These are phyloP conservation scores for Ogataea hybrid DNA, from an alignment of 1,139 yeast genomes.

Conservation along the genomic window DNA sequence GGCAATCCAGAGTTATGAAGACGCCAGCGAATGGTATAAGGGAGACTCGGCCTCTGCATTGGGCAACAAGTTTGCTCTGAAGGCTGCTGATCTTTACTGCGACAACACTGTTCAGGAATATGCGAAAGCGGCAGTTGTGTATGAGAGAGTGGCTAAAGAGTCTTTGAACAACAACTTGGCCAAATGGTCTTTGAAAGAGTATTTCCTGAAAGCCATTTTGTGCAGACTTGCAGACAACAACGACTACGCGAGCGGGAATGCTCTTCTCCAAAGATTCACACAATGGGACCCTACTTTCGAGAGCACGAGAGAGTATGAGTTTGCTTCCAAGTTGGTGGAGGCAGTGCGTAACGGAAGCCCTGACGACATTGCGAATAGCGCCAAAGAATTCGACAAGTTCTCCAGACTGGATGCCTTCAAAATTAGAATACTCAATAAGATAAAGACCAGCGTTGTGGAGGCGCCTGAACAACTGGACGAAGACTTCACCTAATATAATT, in stretches of 20 bases:
- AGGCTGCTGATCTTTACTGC: conserved; percentile 91
- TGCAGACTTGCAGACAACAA: conserved; percentile 80
- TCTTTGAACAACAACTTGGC: conserved; percentile 73
- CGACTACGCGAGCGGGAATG: conserved; percentile 83
- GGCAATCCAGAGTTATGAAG: conserved; percentile 80
- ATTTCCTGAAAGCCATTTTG: conserved; percentile 78
- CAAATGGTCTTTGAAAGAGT: conserved; percentile 91
- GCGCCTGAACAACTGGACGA: conserved; percentile 37
- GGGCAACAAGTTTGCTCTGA: conserved; percentile 81
- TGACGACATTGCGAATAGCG: conserved; percentile 70
- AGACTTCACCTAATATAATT: conserved; percentile 32
- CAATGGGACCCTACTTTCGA: conserved; percentile 79
- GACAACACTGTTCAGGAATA: conserved; percentile 57
- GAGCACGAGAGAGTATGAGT: conserved; percentile 73
- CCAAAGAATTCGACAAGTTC: conserved; percentile 85
- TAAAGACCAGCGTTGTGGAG: conserved; percentile 60
- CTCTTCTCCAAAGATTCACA: conserved; percentile 60
- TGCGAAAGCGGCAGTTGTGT: conserved; percentile 68
- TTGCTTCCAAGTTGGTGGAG: conserved; percentile 62
- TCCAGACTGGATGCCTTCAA: conserved; percentile 89
- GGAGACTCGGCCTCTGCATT: conserved; percentile 94
- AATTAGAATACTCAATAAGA: conserved; percentile 79
- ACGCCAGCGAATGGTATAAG: conserved; percentile 94
- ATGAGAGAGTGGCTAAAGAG: conserved; percentile 74
- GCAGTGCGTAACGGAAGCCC: conserved; percentile 79